Conservation (phyloP, 208 protist species). For the Leishmania arabica region DNA sequence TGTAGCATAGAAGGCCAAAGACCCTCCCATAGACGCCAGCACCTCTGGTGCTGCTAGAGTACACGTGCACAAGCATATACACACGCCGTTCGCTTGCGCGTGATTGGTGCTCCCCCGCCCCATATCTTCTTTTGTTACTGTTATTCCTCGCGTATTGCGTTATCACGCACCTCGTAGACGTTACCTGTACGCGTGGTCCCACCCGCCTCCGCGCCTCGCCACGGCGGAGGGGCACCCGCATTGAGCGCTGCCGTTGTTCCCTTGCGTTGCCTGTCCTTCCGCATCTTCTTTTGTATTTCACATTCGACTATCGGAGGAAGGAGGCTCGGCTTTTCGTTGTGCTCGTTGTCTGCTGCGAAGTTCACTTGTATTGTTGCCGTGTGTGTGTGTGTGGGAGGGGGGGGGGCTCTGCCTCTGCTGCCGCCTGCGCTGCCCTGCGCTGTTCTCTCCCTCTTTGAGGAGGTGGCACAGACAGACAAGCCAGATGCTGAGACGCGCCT, state of each 20-base stretch:
- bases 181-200: background rate
- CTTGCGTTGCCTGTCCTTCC: background rate
- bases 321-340: too few species aligned
- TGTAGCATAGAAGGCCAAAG: background rate
- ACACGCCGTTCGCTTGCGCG: background rate
- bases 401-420: background rate
- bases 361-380: background rate
- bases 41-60: background rate
- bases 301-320: background rate
- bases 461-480: background rate
- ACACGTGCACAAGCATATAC: background rate
- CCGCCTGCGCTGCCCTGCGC: too few species aligned
- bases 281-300: background rate
- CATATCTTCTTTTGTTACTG: background rate
- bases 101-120: background rate
- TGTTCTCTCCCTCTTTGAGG: background rate
- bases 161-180: background rate
- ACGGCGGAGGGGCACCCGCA: background rate
- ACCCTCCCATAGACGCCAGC: background rate
- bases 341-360: background rate
- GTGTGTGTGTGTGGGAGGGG: background rate
- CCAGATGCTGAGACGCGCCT: background rate
- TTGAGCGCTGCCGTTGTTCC: background rate
- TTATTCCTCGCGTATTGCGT: background rate
- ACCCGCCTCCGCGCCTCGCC: background rate